Base-by-base conservation (phyloP, 257 asterid species). In the Solanum bulbocastanum region DNA sequence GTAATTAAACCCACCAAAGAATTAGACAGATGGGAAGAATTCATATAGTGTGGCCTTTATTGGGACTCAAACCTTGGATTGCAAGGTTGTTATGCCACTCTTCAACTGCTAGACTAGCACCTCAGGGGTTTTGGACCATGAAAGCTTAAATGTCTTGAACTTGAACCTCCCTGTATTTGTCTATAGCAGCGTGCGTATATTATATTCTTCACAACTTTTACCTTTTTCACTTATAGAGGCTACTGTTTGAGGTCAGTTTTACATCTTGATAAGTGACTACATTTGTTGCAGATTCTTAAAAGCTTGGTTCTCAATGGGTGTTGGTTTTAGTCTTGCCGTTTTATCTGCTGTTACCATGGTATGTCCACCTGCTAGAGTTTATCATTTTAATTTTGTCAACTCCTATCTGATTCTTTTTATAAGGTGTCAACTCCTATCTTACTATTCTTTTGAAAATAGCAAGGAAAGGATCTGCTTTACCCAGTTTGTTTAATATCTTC, bases 241-340 rank as follows among this genome's bases (percentile, higher is more conserved):
- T 25, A 15, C 85, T 16, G 66, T 79, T 44, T 71, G 37, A 42
- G 5, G 44, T 71, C 37, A 40, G 20, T 49, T 66, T 25, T 27
- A 16, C 2, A 40, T 32, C 46, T n/a, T 52, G 37, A 23, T 36
- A 69, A 88, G 68, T 60, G 49, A 49, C 42, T 10, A 27, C 72
- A 3, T 46, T 22, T 71, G 35, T 83, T 90, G 58, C 90, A 95
- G 99, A 92, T 91, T 76, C 86, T 92, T 95, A 91, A 88, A 91
- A 81, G 89, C 91, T 20, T 95, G 99, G 98, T 96, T 96, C 90
- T 90, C 97, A 27, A 87, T 94, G 87, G 98, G 98, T 56, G 91
- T 93, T 56, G 99, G 98, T 37, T 95, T 96, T 91, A 92, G 95
- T 86, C 71, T 95, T 79, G 91, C 97, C 73, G 90, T 94, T 33